Conservation (phyloP, 768 basidiomycete species). For the Collybia sordida region DNA sequence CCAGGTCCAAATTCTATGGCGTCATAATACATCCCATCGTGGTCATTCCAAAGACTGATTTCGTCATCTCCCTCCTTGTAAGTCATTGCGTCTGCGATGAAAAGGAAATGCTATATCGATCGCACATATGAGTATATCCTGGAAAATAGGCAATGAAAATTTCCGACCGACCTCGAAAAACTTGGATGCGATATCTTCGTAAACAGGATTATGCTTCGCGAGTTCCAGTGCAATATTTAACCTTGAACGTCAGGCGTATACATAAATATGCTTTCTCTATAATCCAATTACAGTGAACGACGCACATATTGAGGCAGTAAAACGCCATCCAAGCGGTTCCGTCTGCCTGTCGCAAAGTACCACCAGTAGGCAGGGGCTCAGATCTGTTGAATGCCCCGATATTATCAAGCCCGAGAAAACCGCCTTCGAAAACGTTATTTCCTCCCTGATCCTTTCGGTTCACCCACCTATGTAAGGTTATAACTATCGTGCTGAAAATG, state of each 20-base stretch:
- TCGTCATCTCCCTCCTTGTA: constrained; percentile 79
- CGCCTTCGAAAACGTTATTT: constrained; percentile 97
- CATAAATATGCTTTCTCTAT: constrained; percentile 3
- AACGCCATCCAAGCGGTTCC: constrained; percentile 99
- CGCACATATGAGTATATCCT: constrained; percentile 1
- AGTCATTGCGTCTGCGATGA: constrained; percentile 99
- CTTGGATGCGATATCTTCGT: constrained; percentile 99
- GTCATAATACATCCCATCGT: constrained; percentile 99
- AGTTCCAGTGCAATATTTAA: constrained; percentile 96
- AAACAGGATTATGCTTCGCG: constrained; percentile 95
- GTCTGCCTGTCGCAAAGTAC: constrained; percentile 92
- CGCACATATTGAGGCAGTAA: constrained; percentile 94
- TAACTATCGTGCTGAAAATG: neutral
- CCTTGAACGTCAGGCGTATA: constrained; percentile 40
- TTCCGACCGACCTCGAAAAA: constrained; percentile 72
- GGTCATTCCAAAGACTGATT: constrained; percentile 89
- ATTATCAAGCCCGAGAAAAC: constrained; percentile 97
- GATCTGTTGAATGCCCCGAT: constrained; percentile 98
- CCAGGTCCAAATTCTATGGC: constrained; percentile 87
- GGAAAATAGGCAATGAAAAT: neutral
- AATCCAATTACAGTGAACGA: neutral
- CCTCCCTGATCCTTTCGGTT: constrained; percentile 96
- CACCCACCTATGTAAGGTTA: constrained; percentile 72
- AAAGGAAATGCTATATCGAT: constrained; percentile 81
- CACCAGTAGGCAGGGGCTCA: constrained; percentile 94